Conservation (phyloP, 2,329 filamentous ascomycete genomes). For the Xylogone sp. region DNA sequence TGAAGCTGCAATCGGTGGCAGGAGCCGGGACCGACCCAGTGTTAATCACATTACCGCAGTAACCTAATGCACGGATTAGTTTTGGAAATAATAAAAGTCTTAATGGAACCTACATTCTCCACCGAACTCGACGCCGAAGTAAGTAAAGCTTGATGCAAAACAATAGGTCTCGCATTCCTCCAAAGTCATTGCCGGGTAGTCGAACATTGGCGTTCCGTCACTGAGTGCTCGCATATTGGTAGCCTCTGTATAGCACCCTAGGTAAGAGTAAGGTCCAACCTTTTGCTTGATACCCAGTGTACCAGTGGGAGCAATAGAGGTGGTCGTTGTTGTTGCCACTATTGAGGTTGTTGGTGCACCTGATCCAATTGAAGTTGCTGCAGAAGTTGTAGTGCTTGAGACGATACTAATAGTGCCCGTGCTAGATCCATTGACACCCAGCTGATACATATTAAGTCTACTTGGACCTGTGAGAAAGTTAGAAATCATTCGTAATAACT, state of each 20-base stretch:
- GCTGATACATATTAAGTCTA: constrained; percentile 18
- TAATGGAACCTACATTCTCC: constrained; percentile 19
- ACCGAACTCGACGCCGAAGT: constrained; percentile 25
- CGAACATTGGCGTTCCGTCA: constrained; percentile 3
- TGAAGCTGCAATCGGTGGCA: constrained; percentile 19
- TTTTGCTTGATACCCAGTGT: background rate
- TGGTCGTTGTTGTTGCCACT: background rate
- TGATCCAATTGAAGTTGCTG: background rate
- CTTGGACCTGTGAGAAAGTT: constrained; percentile 4
- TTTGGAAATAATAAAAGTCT: background rate
- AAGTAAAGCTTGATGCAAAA: constrained; percentile 13
- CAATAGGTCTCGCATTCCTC: constrained; percentile 20
- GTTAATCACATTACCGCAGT: constrained; percentile 20
- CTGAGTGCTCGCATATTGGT: constrained; percentile 14
- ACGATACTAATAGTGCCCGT: background rate
- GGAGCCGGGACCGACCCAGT: constrained; percentile 14
- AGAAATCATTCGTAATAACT: no score
- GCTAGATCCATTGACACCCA: background rate
- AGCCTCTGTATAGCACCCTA: constrained; percentile 29
- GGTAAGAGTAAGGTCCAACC: constrained; percentile 19
- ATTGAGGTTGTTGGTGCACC: no score
- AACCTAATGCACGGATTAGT: constrained; percentile 11
- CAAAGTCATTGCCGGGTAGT: constrained; percentile 24
- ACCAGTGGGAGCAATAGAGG: background rate
- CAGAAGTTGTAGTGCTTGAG: background rate